These are phyloP conservation scores for Hysterium pulicare DNA, from an alignment of 2,329 filamentous ascomycete species.

Conservation along the genomic window DNA sequence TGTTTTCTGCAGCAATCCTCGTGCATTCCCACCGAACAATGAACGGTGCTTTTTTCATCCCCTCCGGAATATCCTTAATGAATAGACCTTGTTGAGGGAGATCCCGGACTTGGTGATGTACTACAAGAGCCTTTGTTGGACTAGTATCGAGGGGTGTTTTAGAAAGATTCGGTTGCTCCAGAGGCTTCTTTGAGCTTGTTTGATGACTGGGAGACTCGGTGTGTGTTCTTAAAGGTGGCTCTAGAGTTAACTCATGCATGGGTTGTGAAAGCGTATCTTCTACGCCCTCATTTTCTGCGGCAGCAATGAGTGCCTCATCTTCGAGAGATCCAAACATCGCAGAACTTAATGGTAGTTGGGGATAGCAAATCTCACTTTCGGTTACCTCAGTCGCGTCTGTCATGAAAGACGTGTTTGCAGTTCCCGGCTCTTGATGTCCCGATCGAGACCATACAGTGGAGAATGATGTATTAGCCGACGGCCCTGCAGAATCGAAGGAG, in stretches of 20 bases:
- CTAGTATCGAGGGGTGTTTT: neutral
- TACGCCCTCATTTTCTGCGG: constrained; percentile 4
- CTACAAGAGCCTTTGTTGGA: neutral
- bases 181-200: neutral
- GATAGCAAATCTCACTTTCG: constrained; percentile 8
- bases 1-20: constrained; percentile 20
- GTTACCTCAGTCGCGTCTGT: constrained; percentile 8
- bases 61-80: constrained; percentile 12
- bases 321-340: constrained; percentile 18
- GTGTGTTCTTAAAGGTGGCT: too few species aligned
- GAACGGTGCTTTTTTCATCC: constrained; percentile 22
- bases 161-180: neutral
- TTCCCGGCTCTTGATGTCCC: constrained; percentile 5
- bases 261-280: constrained; percentile 5
- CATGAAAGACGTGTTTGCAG: constrained; percentile 25
- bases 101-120: constrained; percentile 22
- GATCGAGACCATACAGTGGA: constrained; percentile 17
- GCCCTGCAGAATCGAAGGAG: constrained; percentile 7
- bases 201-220: neutral
- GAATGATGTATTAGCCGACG: constrained; percentile 22
- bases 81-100: constrained; percentile 29
- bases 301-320: constrained; percentile 13
- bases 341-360: constrained; percentile 14
- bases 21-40: constrained; percentile 32
- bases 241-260: neutral